phyloP scores from a whole-genome alignment of 257 asterid species.

The Nicotiana benthamiana region DNA sequence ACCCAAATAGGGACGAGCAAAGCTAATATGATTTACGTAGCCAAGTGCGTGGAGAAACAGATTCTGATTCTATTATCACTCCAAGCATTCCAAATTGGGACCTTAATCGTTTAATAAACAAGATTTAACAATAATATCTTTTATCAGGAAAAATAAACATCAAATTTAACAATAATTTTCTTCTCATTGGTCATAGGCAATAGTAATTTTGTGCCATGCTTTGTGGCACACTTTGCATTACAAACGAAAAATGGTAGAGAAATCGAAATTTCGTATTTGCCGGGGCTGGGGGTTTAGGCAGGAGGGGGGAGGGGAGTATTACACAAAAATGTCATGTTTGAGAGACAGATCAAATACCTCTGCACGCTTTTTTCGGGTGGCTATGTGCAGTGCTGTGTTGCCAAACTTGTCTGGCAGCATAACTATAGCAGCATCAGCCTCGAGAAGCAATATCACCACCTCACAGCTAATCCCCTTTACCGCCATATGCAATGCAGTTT shows the following conservation, averaged over 20 bases:
- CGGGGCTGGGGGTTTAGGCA: too few relatives aligned
- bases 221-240: neutral
- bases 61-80: neutral
- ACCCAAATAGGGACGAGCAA: neutral
- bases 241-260: neutral
- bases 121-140: neutral
- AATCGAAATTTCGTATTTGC: neutral
- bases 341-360: constrained; percentile 26
- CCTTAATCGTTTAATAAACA: neutral
- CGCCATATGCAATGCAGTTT: constrained; percentile 56
- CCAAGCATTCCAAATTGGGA: neutral
- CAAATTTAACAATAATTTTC: neutral
- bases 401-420: constrained; percentile 49
- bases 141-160: neutral
- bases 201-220: neutral
- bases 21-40: neutral
- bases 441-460: constrained; percentile 38
- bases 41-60: neutral
- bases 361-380: constrained; percentile 46
- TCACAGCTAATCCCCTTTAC: constrained; percentile 47
- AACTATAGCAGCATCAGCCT: constrained; percentile 51
- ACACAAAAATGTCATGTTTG: neutral
- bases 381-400: constrained; percentile 40
- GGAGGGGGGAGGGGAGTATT: neutral
- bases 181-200: neutral